Percentiles rank a stretch among this genome's conserved stretches.
Evolutionary conservation across 2,329 filamentous ascomycete genomes (phyloP).

Genomic region (Exophiala phaeomuriformis): DNA sequence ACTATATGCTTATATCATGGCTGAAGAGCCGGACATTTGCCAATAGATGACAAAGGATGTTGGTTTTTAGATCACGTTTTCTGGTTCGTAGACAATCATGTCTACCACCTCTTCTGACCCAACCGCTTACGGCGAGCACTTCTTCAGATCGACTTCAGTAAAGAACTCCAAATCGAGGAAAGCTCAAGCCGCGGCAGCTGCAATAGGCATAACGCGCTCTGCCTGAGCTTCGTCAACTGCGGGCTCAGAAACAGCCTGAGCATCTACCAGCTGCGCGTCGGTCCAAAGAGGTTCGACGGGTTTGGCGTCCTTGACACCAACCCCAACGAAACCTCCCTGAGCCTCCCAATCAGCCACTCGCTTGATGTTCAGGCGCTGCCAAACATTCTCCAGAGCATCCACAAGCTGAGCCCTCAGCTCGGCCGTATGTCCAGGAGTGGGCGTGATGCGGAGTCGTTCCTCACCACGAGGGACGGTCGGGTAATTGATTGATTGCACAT

Average conservation of each 20-base stretch:
- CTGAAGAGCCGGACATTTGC: conserved; percentile 24
- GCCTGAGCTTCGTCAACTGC: conserved; percentile 12
- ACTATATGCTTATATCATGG: conserved; percentile 3
- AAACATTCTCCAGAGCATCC: conserved; percentile 75
- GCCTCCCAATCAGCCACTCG: conserved; percentile 86
- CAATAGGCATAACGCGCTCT: conserved; percentile 17
- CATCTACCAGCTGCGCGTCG: conserved; percentile 61
- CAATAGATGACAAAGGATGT: conserved; percentile 7
- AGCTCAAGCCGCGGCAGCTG: conserved; percentile 25
- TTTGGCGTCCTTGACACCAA: conserved; percentile 62
- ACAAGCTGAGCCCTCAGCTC: conserved; percentile 81
- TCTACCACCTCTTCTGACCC: background rate
- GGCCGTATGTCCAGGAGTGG: conserved; percentile 83
- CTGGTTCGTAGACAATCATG: background rate
- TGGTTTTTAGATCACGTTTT: background rate
- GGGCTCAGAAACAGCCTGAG: conserved; percentile 10
- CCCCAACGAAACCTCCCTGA: conserved; percentile 88
- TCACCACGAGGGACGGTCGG: conserved; percentile 97
- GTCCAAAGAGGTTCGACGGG: conserved; percentile 78
- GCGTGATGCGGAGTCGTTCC: conserved; percentile 90
- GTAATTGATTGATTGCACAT: conserved; percentile 98
- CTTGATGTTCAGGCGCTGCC: conserved; percentile 81
- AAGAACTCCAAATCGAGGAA: background rate
- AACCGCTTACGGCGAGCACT: conserved; percentile 14
- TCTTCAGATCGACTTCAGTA: background rate